Percentiles rank a stretch among this genome's conserved stretches.
Evolutionary conservation across 2,329 filamentous ascomycete genomes (phyloP).

Genomic region (Aureobasidium zeae): DNA sequence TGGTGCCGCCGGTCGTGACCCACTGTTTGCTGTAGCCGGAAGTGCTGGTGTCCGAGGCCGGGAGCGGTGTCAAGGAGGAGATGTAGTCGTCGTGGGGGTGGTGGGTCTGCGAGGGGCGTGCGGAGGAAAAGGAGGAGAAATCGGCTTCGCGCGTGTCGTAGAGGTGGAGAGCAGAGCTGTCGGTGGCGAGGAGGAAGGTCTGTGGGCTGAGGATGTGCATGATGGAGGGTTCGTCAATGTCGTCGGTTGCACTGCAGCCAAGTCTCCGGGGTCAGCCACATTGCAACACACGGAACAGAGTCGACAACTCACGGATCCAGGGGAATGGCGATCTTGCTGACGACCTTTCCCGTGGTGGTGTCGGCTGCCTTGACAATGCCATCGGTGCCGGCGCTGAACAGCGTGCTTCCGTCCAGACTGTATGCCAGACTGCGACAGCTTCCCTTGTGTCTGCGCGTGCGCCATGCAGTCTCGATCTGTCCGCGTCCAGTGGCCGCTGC

Average conservation of each 20-base stretch:
- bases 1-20: constrained; percentile 86
- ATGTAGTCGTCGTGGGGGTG: constrained; percentile 89
- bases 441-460: constrained; percentile 82
- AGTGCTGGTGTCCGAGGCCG: constrained; percentile 68
- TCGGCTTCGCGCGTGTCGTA: constrained; percentile 58
- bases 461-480: constrained; percentile 75
- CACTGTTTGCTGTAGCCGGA: constrained; percentile 90
- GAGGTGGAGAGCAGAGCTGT: constrained; percentile 80
- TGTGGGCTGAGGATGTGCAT: constrained; percentile 79
- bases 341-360: constrained; percentile 54
- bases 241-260: constrained; percentile 31
- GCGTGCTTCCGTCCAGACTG: constrained; percentile 63
- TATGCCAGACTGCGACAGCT: constrained; percentile 80
- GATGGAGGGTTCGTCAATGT: constrained; percentile 65
- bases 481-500: constrained; percentile 54
- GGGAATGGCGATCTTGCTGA: constrained; percentile 74
- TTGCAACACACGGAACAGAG: too few species aligned
- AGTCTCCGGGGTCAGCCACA: too few species aligned
- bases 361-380: constrained; percentile 54
- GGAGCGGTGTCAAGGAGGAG: constrained; percentile 75
- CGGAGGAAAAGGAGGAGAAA: constrained; percentile 37
- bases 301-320: constrained; percentile 33
- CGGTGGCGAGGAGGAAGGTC: constrained; percentile 78
- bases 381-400: constrained; percentile 53
- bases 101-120: constrained; percentile 67